Conservation (phyloP, 352 stramenopile species). For the Phytopythium mirpurense region DNA sequence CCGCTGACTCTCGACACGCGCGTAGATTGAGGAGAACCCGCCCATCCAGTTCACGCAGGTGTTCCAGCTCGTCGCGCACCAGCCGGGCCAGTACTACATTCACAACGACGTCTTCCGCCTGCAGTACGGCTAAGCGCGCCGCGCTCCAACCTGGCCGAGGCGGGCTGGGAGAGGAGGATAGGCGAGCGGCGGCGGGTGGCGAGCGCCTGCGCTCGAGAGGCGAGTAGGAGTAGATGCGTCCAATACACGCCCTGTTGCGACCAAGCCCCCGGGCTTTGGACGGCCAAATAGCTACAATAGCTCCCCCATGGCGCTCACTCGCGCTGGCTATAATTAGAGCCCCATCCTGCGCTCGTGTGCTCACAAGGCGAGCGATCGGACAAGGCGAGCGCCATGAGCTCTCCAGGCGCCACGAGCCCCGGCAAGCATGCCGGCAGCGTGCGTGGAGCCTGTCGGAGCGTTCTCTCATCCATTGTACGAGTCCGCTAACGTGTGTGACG, state of each 20-base stretch:
- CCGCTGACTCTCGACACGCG: background rate
- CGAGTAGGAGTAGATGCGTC: constrained; percentile 6
- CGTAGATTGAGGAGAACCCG: constrained; percentile 90
- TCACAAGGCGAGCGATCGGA: background rate
- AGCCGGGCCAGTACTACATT: constrained; percentile 94
- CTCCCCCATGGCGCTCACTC: too few relatives aligned
- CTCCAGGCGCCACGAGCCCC: background rate
- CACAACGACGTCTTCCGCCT: constrained; percentile 98
- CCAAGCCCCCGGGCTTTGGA: background rate
- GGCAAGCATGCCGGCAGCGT: constrained; percentile 6
- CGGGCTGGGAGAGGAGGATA: background rate
- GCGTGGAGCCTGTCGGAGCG: constrained; percentile 1
- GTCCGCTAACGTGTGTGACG: background rate
- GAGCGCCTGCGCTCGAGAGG: background rate
- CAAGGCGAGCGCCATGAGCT: constrained; percentile 2
- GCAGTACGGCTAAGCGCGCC: constrained; percentile 91
- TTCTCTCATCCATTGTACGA: too few relatives aligned
- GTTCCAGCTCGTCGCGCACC: constrained; percentile 94
- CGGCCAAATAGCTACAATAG: too few relatives aligned
- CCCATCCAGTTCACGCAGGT: constrained; percentile 96
- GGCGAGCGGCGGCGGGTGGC: background rate
- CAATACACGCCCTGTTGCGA: constrained; percentile 5
- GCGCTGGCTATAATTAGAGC: too few relatives aligned
- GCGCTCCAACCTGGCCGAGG: background rate
- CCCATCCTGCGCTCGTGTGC: too few relatives aligned